phyloP scores from a whole-genome alignment of 2,329 filamentous ascomycete species.

The Hypomyces rosellus region DNA sequence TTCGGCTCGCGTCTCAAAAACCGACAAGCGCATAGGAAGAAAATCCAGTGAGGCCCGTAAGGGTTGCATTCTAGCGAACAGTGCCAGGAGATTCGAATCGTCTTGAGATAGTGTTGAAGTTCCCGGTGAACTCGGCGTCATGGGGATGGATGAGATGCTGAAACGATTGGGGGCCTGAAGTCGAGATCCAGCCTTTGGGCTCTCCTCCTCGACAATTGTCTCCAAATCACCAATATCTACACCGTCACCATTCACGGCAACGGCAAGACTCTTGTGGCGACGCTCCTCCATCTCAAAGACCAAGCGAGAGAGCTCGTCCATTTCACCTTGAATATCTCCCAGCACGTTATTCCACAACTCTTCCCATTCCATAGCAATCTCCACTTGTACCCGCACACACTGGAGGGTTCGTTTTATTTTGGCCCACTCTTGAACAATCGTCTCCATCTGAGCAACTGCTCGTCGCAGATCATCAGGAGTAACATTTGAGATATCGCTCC shows the following conservation, averaged over 20 bases:
- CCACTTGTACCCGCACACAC: slow-evolving; percentile 80
- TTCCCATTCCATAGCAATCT: slow-evolving; percentile 98
- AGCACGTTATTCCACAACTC: slow-evolving; percentile 92
- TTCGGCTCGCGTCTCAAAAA: slow-evolving; percentile 74
- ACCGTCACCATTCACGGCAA: slow-evolving; percentile 53
- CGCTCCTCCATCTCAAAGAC: slow-evolving; percentile 99
- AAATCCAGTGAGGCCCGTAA: slow-evolving; percentile 90
- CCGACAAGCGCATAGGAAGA: slow-evolving; percentile 84
- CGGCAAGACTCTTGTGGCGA: slow-evolving; percentile 70
- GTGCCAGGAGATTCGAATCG: slow-evolving; percentile 77
- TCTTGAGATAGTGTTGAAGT: slow-evolving; percentile 60
- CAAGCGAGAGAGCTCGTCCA: slow-evolving; percentile 68
- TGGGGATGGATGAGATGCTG: slow-evolving; percentile 59
- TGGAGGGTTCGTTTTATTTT: slow-evolving; percentile 72
- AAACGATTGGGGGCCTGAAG: slow-evolving; percentile 57
- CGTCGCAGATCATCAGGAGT: slow-evolving; percentile 63
- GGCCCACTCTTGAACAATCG: slow-evolving; percentile 76
- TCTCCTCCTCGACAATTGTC: slow-evolving; percentile 90
- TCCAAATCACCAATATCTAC: slow-evolving; percentile 83
- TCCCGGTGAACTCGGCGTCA: slow-evolving; percentile 54
- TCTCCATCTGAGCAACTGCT: slow-evolving; percentile 84
- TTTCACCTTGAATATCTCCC: slow-evolving; percentile 86
- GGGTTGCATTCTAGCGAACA: slow-evolving; percentile 95
- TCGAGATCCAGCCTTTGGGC: slow-evolving; percentile 51
- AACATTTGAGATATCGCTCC: slow-evolving; percentile 68